Evolutionary conservation across 495 filamentous ascomycete genomes (phyloP).

Genomic region (Xylaria nigripes): DNA sequence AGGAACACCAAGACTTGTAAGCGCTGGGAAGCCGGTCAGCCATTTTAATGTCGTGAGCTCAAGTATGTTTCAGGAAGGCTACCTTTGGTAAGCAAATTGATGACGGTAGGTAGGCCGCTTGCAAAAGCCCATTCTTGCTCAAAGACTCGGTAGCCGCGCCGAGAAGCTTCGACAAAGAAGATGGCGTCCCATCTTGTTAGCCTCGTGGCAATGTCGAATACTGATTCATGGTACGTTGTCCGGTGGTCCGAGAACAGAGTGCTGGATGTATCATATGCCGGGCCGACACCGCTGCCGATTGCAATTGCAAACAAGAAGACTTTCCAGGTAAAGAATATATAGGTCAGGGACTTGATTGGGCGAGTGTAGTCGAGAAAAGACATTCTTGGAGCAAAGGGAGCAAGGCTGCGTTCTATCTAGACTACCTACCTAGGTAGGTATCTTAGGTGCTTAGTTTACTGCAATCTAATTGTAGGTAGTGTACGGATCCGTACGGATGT

Average conservation of each 20-base stretch:
- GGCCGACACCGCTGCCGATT: conserved; percentile 52
- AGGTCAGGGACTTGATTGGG: conserved; percentile 26
- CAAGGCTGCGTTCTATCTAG: no score
- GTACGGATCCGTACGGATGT: no score
- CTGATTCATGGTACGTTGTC: conserved; percentile 52
- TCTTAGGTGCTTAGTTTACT: no score
- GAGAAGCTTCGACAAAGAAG: conserved; percentile 65
- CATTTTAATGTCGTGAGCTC: not conserved
- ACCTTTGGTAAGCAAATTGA: conserved; percentile 33
- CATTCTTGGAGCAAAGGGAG: conserved; percentile 3
- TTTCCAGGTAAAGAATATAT: conserved; percentile 60
- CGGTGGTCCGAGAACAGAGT: conserved; percentile 42
- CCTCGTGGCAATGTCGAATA: conserved; percentile 35
- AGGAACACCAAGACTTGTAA: conserved; percentile 13
- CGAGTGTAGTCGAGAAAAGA: conserved; percentile 8
- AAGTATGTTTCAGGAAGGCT: not conserved
- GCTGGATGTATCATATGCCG: conserved; percentile 86
- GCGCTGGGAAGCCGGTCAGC: conserved; percentile 8
- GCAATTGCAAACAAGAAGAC: conserved; percentile 57
- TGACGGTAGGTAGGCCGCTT: conserved; percentile 50
- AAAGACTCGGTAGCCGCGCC: conserved; percentile 61
- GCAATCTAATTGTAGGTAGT: no score
- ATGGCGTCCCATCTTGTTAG: conserved; percentile 88
- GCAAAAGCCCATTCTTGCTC: conserved; percentile 99
- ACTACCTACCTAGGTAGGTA: no score